Evolutionary conservation across 805 yeast genomes (phyloP).

Genomic region (Sugiyamaella marilandica): DNA sequence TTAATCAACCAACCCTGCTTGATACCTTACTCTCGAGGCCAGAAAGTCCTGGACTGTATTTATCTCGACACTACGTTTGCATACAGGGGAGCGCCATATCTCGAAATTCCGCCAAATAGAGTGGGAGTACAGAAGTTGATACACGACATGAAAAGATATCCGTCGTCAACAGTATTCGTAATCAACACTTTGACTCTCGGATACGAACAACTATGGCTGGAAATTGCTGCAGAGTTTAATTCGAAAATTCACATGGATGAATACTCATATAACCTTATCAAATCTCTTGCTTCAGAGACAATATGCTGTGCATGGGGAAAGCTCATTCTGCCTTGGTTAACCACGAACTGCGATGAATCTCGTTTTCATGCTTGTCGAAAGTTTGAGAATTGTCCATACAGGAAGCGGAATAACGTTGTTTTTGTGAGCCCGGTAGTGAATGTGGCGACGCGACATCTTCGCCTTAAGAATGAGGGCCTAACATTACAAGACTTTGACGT

Average conservation of each 20-base stretch:
- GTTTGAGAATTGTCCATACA: constrained; percentile 13
- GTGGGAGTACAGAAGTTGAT: constrained; percentile 39
- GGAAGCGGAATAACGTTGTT: constrained; percentile 18
- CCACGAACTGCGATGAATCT: constrained; percentile 15
- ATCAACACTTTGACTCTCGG: constrained; percentile 44
- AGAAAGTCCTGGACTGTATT: constrained; percentile 37
- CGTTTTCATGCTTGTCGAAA: constrained; percentile 26
- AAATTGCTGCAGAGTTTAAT: constrained; percentile 28
- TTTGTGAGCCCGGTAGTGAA: constrained; percentile 14
- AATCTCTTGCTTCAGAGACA: constrained; percentile 20
- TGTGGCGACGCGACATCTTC: constrained; percentile 1
- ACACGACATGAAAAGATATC: constrained; percentile 39
- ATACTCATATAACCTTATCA: constrained; percentile 25
- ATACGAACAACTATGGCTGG: constrained; percentile 51
- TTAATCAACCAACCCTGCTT: constrained; percentile 39
- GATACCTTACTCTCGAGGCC: constrained; percentile 38
- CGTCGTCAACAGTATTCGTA: constrained; percentile 38
- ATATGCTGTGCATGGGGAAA: constrained; percentile 11
- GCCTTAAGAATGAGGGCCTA: background rate
- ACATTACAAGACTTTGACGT: background rate
- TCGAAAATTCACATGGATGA: constrained; percentile 33
- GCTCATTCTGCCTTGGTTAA: constrained; percentile 16
- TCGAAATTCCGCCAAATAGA: constrained; percentile 40
- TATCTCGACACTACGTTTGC: constrained; percentile 55
- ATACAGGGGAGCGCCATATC: constrained; percentile 45